Evolutionary conservation across 192 early-diverging fungal species (phyloP).

Genomic region (Coemansia sp.): DNA sequence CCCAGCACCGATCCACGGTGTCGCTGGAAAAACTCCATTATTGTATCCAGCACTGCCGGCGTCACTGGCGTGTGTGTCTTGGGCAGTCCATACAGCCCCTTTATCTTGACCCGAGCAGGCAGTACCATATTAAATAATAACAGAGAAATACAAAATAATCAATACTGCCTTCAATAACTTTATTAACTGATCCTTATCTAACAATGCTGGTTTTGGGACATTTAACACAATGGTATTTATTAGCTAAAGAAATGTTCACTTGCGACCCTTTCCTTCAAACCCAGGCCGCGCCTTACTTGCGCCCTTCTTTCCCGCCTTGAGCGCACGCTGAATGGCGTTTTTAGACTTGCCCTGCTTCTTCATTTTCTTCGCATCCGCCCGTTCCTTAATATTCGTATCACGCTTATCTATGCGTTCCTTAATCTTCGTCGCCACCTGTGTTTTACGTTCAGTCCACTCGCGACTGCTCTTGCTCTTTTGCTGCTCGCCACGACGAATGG

Average conservation of each 20-base stretch:
- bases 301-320: constrained; percentile 27
- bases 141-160: no score
- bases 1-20: constrained; percentile 37
- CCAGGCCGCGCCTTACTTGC: constrained; percentile 43
- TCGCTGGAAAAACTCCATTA: constrained; percentile 26
- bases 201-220: no score
- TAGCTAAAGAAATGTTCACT: constrained; percentile 6
- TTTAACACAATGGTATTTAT: background rate
- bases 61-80: constrained; percentile 30
- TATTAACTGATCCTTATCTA: no score
- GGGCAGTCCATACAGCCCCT: constrained; percentile 43
- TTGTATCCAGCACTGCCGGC: constrained; percentile 12
- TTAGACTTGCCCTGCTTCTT: constrained; percentile 69
- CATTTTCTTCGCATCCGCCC: constrained; percentile 74
- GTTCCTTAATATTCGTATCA: constrained; percentile 79
- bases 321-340: constrained; percentile 56
- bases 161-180: no score
- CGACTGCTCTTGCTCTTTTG: constrained; percentile 80
- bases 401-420: constrained; percentile 76
- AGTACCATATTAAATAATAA: constrained; percentile 8
- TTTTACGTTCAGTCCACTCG: constrained; percentile 80
- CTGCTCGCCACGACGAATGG: constrained; percentile 80
- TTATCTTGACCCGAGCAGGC: constrained; percentile 34
- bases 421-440: constrained; percentile 62
- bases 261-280: constrained; percentile 49